These are phyloP conservation scores for Beauveria bassiana DNA, from an alignment of 2,329 filamentous ascomycete species.

Conservation along the genomic window DNA sequence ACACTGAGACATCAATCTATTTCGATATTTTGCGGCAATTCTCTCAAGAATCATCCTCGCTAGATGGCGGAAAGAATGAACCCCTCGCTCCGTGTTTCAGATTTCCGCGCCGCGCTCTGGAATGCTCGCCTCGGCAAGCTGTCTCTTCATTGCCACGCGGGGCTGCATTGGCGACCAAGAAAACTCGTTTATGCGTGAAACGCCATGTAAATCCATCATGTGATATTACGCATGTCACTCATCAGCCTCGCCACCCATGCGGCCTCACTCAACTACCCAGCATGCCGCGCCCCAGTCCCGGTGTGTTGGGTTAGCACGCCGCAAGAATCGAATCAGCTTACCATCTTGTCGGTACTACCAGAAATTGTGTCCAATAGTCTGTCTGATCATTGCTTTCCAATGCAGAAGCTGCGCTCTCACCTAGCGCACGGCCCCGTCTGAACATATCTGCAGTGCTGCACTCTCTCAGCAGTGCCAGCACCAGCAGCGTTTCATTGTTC, in stretches of 20 bases:
- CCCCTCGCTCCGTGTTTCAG: constrained; percentile 9
- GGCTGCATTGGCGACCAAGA: neutral
- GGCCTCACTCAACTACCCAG: neutral
- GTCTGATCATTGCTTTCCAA: too few species aligned
- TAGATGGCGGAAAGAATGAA: neutral
- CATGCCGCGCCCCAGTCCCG: neutral
- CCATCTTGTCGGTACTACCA: neutral
- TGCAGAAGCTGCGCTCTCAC: neutral
- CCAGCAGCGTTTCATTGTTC: constrained; percentile 6
- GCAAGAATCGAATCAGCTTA: too few species aligned
- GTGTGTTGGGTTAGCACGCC: neutral
- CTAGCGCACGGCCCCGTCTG: constrained; percentile 3
- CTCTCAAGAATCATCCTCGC: neutral
- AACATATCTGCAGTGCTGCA: neutral
- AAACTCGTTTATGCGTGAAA: neutral
- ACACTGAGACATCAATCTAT: neutral
- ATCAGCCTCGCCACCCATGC: neutral
- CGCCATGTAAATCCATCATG: neutral
- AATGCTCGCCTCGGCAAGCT: neutral
- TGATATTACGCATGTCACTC: neutral
- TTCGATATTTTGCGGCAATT: neutral
- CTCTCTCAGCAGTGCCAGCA: neutral
- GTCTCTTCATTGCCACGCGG: neutral
- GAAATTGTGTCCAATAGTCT: too few species aligned
- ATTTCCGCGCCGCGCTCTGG: neutral